Percentiles rank a stretch among this genome's conserved stretches.
Evolutionary conservation across 2,329 filamentous ascomycete genomes (phyloP).

Genomic region (Pleomassaria siparia): DNA sequence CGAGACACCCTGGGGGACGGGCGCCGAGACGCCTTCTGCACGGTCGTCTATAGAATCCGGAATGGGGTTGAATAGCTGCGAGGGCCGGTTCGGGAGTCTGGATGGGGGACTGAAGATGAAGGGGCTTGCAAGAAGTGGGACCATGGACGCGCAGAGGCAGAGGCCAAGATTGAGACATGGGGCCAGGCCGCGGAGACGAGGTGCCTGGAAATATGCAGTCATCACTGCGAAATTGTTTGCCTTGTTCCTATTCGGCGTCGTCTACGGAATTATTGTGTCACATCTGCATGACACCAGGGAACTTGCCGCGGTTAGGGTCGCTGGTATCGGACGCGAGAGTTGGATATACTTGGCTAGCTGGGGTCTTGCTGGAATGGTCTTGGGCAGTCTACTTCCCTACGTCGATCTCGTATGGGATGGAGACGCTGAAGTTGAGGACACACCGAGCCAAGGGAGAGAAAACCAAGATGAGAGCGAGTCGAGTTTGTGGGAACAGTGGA

Average conservation of each 20-base stretch:
- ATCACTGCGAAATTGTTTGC: slow-evolving; percentile 61
- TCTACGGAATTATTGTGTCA: slow-evolving; percentile 80
- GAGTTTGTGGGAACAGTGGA: slow-evolving; percentile 67
- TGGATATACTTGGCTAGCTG: slow-evolving; percentile 77
- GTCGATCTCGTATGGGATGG: slow-evolving; percentile 74
- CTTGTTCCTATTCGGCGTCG: slow-evolving; percentile 76
- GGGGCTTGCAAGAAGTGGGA: slow-evolving; percentile 14
- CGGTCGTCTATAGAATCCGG: slow-evolving; percentile 13
- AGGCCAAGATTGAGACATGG: slow-evolving; percentile 1
- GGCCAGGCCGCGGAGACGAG: slow-evolving; percentile 13
- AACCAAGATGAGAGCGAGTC: slow-evolving; percentile 39
- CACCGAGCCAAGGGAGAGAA: neutral
- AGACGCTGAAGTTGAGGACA: neutral
- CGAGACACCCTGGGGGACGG: slow-evolving; percentile 76
- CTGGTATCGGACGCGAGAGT: slow-evolving; percentile 55
- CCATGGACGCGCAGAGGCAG: neutral
- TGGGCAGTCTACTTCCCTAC: slow-evolving; percentile 82
- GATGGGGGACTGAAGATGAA: slow-evolving; percentile 30
- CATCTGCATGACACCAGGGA: slow-evolving; percentile 72
- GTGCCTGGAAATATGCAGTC: slow-evolving; percentile 51
- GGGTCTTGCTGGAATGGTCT: slow-evolving; percentile 74
- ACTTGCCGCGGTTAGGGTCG: slow-evolving; percentile 64
- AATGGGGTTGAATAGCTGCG: slow-evolving; percentile 17
- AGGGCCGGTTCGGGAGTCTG: slow-evolving; percentile 26
- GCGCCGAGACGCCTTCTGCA: slow-evolving; percentile 69